These are phyloP conservation scores for Fusarium coicis DNA, from an alignment of 2,329 filamentous ascomycete genomes.

Conservation along the genomic window DNA sequence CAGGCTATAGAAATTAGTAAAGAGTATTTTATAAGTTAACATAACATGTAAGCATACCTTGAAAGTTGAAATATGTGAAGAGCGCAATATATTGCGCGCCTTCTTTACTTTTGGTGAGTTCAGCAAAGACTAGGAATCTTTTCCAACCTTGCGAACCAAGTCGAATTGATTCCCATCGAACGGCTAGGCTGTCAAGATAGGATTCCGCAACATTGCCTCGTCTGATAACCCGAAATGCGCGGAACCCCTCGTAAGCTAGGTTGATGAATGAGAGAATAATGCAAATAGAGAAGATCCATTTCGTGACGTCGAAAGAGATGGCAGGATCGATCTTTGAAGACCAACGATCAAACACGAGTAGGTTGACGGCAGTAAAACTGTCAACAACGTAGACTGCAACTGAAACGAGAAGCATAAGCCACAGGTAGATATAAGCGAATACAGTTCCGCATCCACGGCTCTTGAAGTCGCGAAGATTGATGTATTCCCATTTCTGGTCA, in stretches of 20 bases:
- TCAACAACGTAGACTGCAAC: slow-evolving; percentile 89
- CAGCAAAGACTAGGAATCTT: slow-evolving; percentile 91
- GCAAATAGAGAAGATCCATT: slow-evolving; percentile 94
- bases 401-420: slow-evolving; percentile 81
- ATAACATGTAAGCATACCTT: slow-evolving; percentile 57
- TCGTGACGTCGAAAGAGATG: slow-evolving; percentile 80
- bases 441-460: slow-evolving; percentile 79
- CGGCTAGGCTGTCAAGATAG: slow-evolving; percentile 89
- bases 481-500: slow-evolving; percentile 95
- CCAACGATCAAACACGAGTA: slow-evolving; percentile 91
- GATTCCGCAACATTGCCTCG: slow-evolving; percentile 89
- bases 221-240: slow-evolving; percentile 82
- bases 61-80: slow-evolving; percentile 86
- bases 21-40: neutral
- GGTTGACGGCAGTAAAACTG: slow-evolving; percentile 91
- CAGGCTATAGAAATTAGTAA: slow-evolving; percentile 67
- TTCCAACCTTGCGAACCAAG: slow-evolving; percentile 81
- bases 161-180: slow-evolving; percentile 85
- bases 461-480: slow-evolving; percentile 82
- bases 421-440: slow-evolving; percentile 87
- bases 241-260: slow-evolving; percentile 80
- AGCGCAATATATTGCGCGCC: slow-evolving; percentile 90
- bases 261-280: slow-evolving; percentile 92
- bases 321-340: slow-evolving; percentile 83
- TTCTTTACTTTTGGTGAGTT: slow-evolving; percentile 90